A percentile compares a stretch with the other conserved stretches of the same genome.
Evolutionary conservation across 805 yeast genomes (phyloP).

Genomic region (Torulaspora quercuum): DNA sequence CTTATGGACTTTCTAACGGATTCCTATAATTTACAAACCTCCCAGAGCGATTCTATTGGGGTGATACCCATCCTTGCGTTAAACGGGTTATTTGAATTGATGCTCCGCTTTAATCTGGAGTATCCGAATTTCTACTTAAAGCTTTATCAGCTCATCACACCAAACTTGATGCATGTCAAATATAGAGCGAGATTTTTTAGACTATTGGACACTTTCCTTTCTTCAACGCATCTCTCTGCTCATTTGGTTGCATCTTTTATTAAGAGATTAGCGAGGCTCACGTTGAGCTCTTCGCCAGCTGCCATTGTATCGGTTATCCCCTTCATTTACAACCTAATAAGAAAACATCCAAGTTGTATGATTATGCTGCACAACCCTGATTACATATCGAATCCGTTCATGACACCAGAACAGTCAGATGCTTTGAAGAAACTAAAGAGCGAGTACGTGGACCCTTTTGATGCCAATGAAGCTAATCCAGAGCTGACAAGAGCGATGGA

Average conservation of each 20-base stretch:
- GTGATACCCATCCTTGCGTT: conserved; percentile 72
- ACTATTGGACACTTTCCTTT: conserved; percentile 75
- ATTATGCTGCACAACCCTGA: conserved; percentile 61
- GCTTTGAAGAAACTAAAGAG: conserved; percentile 19
- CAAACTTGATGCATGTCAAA: conserved; percentile 67
- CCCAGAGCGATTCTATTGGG: conserved; percentile 41
- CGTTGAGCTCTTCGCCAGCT: conserved; percentile 77
- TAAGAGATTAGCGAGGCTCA: conserved; percentile 70
- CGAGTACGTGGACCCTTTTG: conserved; percentile 60
- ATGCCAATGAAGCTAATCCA: conserved; percentile 66
- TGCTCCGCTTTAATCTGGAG: conserved; percentile 78
- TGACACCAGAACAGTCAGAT: conserved; percentile 29
- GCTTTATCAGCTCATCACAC: conserved; percentile 75
- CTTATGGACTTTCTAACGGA: conserved; percentile 94
- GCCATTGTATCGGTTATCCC: conserved; percentile 86
- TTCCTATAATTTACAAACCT: conserved; percentile 52
- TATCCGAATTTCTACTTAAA: conserved; percentile 87
- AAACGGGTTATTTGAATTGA: conserved; percentile 82
- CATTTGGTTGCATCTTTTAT: conserved; percentile 84
- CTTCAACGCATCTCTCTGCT: conserved; percentile 84
- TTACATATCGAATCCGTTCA: conserved; percentile 30
- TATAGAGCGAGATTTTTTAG: conserved; percentile 87
- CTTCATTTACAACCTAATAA: conserved; percentile 83
- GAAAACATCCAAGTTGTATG: conserved; percentile 94
- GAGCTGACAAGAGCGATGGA: conserved; percentile 71